Evolutionary conservation across 2,329 filamentous ascomycete genomes (phyloP).

Genomic region (Penicillium sp.): DNA sequence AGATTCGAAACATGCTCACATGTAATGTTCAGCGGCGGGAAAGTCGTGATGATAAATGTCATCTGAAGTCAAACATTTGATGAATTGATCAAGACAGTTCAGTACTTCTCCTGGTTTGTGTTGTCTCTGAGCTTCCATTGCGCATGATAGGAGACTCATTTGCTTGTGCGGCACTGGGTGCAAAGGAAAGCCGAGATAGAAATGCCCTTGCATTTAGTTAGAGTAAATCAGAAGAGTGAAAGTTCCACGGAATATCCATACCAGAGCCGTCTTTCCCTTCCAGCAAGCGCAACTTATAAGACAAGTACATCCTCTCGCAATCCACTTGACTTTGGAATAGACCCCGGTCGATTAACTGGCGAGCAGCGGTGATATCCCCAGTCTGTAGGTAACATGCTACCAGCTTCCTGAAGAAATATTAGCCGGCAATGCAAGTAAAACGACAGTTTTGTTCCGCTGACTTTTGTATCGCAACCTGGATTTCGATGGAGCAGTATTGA

Average conservation of each 20-base stretch:
- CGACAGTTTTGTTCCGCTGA: constrained; percentile 27
- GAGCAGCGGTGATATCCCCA: background rate
- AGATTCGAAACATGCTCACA: background rate
- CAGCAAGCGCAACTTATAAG: background rate
- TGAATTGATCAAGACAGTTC: background rate
- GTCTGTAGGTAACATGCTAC: constrained; percentile 64
- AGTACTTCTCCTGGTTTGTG: constrained; percentile 61
- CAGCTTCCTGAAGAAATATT: constrained; percentile 59
- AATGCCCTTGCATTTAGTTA: background rate
- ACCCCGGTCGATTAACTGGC: background rate
- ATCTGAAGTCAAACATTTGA: background rate
- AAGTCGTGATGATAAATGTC: constrained; percentile 2
- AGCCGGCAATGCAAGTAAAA: background rate
- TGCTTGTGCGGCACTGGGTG: background rate
- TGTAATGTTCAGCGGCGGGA: background rate
- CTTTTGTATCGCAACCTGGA: constrained; percentile 69
- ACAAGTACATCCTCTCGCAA: constrained; percentile 3
- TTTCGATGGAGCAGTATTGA: constrained; percentile 61
- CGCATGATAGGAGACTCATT: constrained; percentile 68
- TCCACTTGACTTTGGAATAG: background rate
- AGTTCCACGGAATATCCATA: background rate
- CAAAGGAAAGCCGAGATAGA: background rate
- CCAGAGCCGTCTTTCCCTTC: background rate
- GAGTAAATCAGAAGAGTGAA: background rate
- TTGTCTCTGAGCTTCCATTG: constrained; percentile 69